Conservation (phyloP, 495 filamentous ascomycete genomes). For the Aspergillus nidulans region DNA sequence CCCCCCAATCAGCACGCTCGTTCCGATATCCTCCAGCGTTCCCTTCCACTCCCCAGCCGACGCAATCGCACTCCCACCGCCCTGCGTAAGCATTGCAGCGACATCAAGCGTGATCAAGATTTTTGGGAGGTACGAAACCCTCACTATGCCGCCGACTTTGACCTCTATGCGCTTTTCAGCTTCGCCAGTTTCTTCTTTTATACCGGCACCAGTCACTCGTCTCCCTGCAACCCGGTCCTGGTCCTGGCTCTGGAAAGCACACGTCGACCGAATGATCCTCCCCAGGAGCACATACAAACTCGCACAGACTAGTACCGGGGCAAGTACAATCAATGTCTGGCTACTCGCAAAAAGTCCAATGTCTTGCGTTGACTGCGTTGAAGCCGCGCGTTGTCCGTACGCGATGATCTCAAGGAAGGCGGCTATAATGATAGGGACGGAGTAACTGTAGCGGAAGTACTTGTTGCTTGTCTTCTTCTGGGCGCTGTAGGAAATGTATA, state of each 20-base stretch:
- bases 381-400: conserved; percentile 16
- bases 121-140: conserved; percentile 19
- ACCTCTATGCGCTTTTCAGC: background rate
- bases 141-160: conserved; percentile 16
- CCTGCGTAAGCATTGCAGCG: conserved; percentile 29
- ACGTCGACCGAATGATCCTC: conserved; percentile 17
- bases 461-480: background rate
- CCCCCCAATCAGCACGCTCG: conserved; percentile 26
- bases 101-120: conserved; percentile 33
- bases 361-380: conserved; percentile 10
- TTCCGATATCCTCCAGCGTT: conserved; percentile 15
- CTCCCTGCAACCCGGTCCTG: background rate
- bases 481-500: background rate
- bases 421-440: conserved; percentile 19
- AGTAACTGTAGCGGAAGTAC: conserved; percentile 14
- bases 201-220: background rate
- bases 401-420: conserved; percentile 18
- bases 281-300: conserved; percentile 30
- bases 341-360: conserved; percentile 23
- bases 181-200: background rate
- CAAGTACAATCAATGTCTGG: conserved; percentile 29
- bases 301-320: conserved; percentile 30
- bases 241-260: background rate
- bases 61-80: conserved; percentile 30
- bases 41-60: conserved; percentile 28